Conservation (phyloP, 306 rosid species). For the Sicyos edulis region DNA sequence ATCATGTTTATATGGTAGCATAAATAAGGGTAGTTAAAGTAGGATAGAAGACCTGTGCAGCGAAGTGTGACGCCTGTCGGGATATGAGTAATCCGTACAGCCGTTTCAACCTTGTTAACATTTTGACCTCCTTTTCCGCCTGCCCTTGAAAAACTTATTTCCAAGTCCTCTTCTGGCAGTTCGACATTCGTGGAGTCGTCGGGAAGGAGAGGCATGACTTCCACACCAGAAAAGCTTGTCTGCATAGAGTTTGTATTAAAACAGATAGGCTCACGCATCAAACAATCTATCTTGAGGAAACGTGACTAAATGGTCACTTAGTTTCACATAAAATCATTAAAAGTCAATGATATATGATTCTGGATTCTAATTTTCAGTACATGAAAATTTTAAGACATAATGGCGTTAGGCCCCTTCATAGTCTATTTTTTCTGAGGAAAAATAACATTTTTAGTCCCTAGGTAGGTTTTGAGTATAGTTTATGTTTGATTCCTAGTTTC, state of each 20-base stretch:
- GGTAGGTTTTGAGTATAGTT: too few relatives aligned
- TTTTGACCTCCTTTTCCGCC: conserved; percentile 99
- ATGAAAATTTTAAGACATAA: not conserved
- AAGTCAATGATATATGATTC: not conserved
- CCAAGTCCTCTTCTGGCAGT: conserved; percentile 92
- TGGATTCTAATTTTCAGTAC: conserved; percentile 5
- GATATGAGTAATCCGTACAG: conserved; percentile 91
- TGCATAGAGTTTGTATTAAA: conserved; percentile 30
- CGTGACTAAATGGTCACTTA: not conserved
- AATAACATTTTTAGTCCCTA: too few relatives aligned
- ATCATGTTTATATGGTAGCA: not conserved
- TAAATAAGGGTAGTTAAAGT: not conserved
- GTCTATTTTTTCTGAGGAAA: not conserved
- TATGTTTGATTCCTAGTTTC: too few relatives aligned
- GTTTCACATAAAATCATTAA: not conserved
- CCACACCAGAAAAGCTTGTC: conserved; percentile 98
- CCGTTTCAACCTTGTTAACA: conserved; percentile 95
- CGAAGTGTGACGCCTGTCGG: conserved; percentile 95
- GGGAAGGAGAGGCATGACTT: conserved; percentile 92
- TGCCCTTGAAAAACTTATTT: conserved; percentile 79
- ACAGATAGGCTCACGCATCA: not conserved
- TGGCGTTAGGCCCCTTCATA: not conserved
- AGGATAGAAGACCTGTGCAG: conserved; percentile 63
- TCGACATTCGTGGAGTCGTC: conserved; percentile 82
- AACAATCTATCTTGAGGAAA: conserved; percentile 4